Conservation (phyloP, 805 yeast species). For the Saturnispora galanensis region DNA sequence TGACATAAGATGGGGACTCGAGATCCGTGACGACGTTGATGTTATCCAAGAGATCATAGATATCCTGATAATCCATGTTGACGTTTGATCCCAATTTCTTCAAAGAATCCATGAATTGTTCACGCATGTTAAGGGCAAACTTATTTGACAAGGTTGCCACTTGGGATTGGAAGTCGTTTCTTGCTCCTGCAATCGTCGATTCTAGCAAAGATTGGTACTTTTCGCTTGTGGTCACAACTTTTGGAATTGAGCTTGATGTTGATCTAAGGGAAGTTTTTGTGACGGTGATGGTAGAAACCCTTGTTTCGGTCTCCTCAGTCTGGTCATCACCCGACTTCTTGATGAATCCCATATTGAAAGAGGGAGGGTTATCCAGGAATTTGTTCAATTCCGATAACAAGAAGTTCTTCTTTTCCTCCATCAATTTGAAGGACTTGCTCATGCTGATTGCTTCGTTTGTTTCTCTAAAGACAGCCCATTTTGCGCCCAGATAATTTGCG, state of each 20-base stretch:
- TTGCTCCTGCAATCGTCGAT: conserved; percentile 30
- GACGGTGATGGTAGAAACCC: not conserved
- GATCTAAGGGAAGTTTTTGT: conserved; percentile 2
- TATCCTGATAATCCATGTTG: conserved; percentile 21
- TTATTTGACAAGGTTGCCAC: conserved; percentile 23
- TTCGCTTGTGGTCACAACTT: conserved; percentile 16
- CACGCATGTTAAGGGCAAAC: conserved; percentile 21
- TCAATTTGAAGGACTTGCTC: conserved; percentile 19
- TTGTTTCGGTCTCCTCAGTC: conserved; percentile 1
- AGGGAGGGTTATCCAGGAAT: conserved; percentile 13
- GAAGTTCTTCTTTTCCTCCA: conserved; percentile 26
- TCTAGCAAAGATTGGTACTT: conserved; percentile 26
- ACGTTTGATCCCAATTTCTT: conserved; percentile 24
- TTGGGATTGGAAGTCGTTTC: conserved; percentile 30
- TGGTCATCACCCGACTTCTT: not conserved
- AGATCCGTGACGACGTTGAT: conserved; percentile 16
- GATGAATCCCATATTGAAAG: conserved; percentile 1
- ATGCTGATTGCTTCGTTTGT: conserved; percentile 18
- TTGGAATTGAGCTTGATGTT: not conserved
- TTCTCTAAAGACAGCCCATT: conserved; percentile 12
- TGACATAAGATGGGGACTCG: conserved; percentile 23
- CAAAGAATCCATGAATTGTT: conserved; percentile 27
- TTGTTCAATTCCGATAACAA: conserved; percentile 23
- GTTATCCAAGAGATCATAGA: conserved; percentile 18
- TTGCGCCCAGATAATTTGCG: conserved; percentile 9